These are phyloP conservation scores for Melastoma candidum DNA, from an alignment of 441 rosid species.

Conservation along the genomic window DNA sequence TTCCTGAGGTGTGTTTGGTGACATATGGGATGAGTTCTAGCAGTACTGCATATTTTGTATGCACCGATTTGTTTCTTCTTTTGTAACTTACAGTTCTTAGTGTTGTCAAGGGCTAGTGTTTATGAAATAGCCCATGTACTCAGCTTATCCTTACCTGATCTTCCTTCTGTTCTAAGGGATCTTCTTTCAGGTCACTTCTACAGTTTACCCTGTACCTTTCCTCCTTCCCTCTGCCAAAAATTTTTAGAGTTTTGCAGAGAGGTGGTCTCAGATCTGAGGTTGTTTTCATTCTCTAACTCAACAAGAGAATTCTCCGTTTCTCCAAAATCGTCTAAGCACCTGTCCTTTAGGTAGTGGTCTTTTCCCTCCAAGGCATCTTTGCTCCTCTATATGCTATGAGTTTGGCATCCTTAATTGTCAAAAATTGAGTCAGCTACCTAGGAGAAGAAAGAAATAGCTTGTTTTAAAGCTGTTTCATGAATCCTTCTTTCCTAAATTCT, in stretches of 20 bases:
- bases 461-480: constrained; percentile 15
- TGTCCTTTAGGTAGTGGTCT: too few relatives aligned
- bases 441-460: constrained; percentile 9
- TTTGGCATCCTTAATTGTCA: neutral
- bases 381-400: too few relatives aligned
- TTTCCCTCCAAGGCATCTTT: too few relatives aligned
- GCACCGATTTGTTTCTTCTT: neutral
- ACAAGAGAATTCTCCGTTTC: too few relatives aligned
- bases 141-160: neutral
- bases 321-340: too few relatives aligned
- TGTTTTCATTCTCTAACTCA: too few relatives aligned
- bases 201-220: constrained; percentile 1
- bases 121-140: neutral
- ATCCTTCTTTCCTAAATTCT: neutral
- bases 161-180: constrained; percentile 3
- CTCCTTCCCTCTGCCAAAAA: neutral
- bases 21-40: too few relatives aligned
- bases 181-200: neutral
- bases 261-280: too few relatives aligned
- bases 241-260: neutral
- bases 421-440: neutral
- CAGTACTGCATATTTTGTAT: neutral
- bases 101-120: neutral
- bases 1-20: too few relatives aligned
- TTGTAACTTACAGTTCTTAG: too few relatives aligned